A percentile compares a stretch with the other conserved stretches of the same genome.
These are phyloP conservation scores for Aureobasidium uvarum DNA, from an alignment of 2,329 filamentous ascomycete genomes.

Conservation along the genomic window DNA sequence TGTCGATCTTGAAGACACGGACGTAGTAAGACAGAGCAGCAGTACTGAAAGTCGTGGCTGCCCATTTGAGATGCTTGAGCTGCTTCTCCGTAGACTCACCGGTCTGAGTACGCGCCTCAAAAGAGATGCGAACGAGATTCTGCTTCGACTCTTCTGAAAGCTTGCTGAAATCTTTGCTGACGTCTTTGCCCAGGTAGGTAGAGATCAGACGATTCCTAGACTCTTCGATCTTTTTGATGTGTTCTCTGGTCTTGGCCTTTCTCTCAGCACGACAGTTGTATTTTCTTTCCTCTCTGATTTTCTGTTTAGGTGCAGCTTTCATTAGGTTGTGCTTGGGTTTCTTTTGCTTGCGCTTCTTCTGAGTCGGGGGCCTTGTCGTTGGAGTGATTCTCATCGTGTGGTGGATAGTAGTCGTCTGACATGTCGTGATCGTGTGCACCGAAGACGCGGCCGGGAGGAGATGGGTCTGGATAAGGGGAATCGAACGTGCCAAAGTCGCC, in stretches of 20 bases:
- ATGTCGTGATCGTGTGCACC: neutral
- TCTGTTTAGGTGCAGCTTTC: neutral
- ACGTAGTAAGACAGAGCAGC: neutral
- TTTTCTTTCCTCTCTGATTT: neutral
- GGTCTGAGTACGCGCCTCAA: neutral
- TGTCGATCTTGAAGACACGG: neutral
- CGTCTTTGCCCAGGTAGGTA: neutral
- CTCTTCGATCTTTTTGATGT: neutral
- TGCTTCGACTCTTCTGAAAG: neutral
- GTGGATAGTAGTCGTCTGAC: neutral
- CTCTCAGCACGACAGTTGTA: neutral
- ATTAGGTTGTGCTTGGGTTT: no score
- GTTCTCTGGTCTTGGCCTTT: neutral
- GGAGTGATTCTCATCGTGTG: neutral
- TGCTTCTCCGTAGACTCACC: neutral
- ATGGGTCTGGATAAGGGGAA: neutral
- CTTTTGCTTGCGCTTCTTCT: neutral
- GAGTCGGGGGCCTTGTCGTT: neutral
- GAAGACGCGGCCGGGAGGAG: neutral
- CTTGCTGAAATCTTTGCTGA: neutral
- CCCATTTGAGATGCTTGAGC: constrained; percentile 7
- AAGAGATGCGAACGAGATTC: neutral
- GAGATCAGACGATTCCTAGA: neutral
- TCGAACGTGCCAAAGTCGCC: neutral
- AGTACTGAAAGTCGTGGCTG: neutral